Evolutionary conservation across 177 flowering plant genomes (phyloP).

Genomic region (Vitis hybrid): DNA sequence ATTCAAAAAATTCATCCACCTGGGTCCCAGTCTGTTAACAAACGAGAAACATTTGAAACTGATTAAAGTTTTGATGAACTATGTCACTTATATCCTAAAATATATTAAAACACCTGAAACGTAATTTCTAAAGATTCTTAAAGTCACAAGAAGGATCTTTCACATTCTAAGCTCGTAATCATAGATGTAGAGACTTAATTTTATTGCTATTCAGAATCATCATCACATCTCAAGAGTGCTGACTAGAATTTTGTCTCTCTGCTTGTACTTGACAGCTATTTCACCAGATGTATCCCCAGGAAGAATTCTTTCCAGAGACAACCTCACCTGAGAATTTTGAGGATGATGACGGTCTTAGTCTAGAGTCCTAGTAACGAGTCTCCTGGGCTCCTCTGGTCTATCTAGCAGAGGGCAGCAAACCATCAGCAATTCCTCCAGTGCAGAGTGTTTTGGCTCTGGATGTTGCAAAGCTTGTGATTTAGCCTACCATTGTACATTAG

Average conservation of each 20-base stretch:
- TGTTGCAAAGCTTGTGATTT: no score
- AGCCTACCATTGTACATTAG: no score
- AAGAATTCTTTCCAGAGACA: conserved; percentile 52
- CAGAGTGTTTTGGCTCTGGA: no score
- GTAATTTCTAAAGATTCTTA: no score
- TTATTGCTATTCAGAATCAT: neutral
- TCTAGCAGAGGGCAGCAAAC: neutral
- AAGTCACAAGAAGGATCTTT: no score
- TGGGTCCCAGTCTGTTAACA: no score
- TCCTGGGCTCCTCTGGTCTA: neutral
- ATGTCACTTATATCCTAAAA: no score
- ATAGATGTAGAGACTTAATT: neutral
- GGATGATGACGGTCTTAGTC: conserved; percentile 20
- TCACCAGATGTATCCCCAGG: conserved; percentile 46
- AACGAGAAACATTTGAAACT: no score
- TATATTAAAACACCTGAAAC: no score
- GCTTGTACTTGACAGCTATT: conserved; percentile 37
- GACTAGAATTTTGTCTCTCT: neutral
- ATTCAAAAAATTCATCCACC: no score
- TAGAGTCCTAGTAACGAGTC: conserved; percentile 3
- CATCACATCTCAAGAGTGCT: neutral
- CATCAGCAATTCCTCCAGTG: neutral
- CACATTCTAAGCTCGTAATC: neutral
- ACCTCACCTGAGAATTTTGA: conserved; percentile 24
- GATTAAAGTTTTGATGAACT: no score